phyloP scores from a whole-genome alignment of 345 rosid species.

The Eucalyptus decipiens region DNA sequence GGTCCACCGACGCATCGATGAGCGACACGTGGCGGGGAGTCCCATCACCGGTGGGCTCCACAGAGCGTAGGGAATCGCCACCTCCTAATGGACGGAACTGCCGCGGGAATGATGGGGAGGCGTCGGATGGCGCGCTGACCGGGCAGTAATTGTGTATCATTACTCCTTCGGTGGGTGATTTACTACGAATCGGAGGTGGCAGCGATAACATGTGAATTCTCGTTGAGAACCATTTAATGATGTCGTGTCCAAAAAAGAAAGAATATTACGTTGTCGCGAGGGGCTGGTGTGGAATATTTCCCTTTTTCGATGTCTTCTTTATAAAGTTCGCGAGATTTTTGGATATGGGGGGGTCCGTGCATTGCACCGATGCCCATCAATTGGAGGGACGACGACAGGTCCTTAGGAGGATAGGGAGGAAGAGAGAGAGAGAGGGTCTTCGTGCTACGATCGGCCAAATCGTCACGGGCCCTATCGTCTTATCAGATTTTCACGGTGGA shows the following conservation, averaged over 20 bases:
- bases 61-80: background rate
- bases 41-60: background rate
- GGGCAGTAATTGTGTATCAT: background rate
- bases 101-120: background rate
- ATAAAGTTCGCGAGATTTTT: background rate
- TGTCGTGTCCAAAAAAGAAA: background rate
- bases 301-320: background rate
- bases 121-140: background rate
- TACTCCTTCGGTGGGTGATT: background rate
- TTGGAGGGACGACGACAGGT: background rate
- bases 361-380: background rate
- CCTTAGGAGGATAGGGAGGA: background rate
- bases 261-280: background rate
- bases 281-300: background rate
- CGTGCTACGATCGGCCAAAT: background rate
- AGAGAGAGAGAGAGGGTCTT: background rate
- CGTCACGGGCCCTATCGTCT: background rate
- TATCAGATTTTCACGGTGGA: background rate
- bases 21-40: constrained; percentile 1
- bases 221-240: background rate
- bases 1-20: constrained; percentile 9
- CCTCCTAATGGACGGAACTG: background rate
- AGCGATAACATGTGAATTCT: background rate
- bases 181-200: background rate
- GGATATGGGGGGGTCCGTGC: background rate